phyloP scores from a whole-genome alignment of 441 rosid species.

The Gossypium lobatum region DNA sequence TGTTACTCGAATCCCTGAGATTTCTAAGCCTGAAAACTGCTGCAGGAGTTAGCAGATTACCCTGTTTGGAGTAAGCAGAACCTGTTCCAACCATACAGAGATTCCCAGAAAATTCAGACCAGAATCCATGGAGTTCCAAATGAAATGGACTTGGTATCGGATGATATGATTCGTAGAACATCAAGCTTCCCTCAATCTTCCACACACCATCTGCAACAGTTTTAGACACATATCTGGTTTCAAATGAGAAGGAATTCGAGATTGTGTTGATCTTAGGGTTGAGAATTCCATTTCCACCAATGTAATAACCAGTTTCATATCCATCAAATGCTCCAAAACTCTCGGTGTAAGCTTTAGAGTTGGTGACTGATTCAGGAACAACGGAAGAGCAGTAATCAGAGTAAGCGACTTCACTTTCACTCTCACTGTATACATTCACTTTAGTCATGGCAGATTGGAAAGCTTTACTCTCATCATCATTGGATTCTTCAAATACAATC shows the following conservation, averaged over 20 bases:
- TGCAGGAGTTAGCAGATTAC: neutral
- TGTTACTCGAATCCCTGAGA: constrained; percentile 16
- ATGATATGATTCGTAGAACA: neutral
- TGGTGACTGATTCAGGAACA: neutral
- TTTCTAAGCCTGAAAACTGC: constrained; percentile 29
- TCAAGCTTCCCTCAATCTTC: neutral
- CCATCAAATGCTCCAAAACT: neutral
- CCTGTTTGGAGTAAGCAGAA: neutral
- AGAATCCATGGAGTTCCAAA: constrained; percentile 30
- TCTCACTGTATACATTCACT: neutral
- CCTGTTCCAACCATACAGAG: constrained; percentile 35
- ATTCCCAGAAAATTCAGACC: constrained; percentile 30
- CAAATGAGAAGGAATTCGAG: neutral
- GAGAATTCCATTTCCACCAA: constrained; percentile 13
- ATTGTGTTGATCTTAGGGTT: neutral
- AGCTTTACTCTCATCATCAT: neutral
- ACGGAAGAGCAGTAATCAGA: constrained; percentile 21
- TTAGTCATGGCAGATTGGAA: neutral
- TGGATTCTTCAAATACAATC: too few species aligned
- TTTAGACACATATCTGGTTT: neutral
- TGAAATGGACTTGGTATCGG: neutral
- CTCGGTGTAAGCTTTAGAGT: neutral
- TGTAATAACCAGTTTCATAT: constrained; percentile 16
- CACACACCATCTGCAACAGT: neutral
- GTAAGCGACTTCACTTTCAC: neutral